Evolutionary conservation across 2,329 filamentous ascomycete species (phyloP).

Genomic region (Aschersonia sp.): DNA sequence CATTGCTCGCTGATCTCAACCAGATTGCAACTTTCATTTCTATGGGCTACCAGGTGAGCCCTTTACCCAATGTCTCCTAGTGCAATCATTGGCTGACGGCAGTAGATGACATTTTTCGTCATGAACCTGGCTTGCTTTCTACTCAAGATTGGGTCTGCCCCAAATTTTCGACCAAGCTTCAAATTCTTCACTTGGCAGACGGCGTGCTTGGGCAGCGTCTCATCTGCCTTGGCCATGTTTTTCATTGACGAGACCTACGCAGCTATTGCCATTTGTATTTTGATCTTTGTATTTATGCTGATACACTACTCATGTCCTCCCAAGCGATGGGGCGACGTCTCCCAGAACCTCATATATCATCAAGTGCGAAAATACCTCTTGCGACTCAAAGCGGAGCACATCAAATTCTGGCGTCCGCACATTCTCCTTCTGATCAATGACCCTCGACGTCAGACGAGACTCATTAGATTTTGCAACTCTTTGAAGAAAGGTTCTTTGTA

Average conservation of each 20-base stretch:
- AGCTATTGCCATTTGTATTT: conserved; percentile 54
- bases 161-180: conserved; percentile 79
- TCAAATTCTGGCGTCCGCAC: conserved; percentile 87
- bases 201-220: conserved; percentile 57
- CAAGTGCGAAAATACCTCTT: conserved; percentile 81
- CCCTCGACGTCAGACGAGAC: conserved; percentile 62
- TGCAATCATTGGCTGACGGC: neutral
- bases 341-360: conserved; percentile 71
- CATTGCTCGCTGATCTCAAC: conserved; percentile 72
- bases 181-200: conserved; percentile 83
- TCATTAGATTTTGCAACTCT: conserved; percentile 85
- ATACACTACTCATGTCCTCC: conserved; percentile 79
- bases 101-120: conserved; percentile 74
- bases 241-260: conserved; percentile 78
- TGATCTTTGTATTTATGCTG: conserved; percentile 65
- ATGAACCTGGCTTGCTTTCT: conserved; percentile 81
- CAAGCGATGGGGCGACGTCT: conserved; percentile 83
- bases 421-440: conserved; percentile 76
- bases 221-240: conserved; percentile 73
- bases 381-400: conserved; percentile 72
- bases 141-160: conserved; percentile 73
- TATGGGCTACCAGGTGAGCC: conserved; percentile 63
- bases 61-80: neutral
- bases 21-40: conserved; percentile 81
- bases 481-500: conserved; percentile 79